Conservation (phyloP, 768 basidiomycete genomes). For the Tricholoma sp. region DNA sequence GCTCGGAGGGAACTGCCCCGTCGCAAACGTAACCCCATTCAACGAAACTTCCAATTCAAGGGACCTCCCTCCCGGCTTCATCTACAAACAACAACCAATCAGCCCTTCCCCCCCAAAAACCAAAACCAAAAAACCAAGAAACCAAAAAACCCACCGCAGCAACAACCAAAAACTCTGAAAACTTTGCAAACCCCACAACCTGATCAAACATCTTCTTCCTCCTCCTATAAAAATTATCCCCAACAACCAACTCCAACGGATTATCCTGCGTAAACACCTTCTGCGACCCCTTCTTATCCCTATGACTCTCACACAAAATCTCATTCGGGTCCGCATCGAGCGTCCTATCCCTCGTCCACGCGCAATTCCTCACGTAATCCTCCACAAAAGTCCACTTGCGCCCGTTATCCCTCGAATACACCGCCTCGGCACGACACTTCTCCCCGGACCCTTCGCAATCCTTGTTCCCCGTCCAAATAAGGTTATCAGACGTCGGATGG, state of each 20-base stretch:
- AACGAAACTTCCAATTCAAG: slow-evolving; percentile 89
- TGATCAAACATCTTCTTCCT: slow-evolving; percentile 77
- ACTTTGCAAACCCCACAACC: slow-evolving; percentile 94
- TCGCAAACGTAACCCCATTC: slow-evolving; percentile 81
- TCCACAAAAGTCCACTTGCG: slow-evolving; percentile 73
- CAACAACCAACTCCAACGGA: slow-evolving; percentile 75
- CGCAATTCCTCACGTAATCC: slow-evolving; percentile 84
- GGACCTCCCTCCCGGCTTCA: slow-evolving; percentile 46
- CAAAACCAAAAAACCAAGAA: not conserved
- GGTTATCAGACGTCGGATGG: slow-evolving; percentile 77
- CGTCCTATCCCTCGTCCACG: slow-evolving; percentile 81
- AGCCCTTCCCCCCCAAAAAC: not conserved
- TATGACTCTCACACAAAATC: slow-evolving; percentile 90
- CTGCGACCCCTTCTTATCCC: slow-evolving; percentile 79
- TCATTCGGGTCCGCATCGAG: slow-evolving; percentile 78
- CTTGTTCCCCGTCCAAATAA: slow-evolving; percentile 85
- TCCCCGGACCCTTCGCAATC: slow-evolving; percentile 46
- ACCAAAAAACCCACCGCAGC: slow-evolving; percentile 79
- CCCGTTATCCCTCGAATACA: slow-evolving; percentile 75
- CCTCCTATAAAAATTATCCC: slow-evolving; percentile 63
- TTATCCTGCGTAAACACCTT: slow-evolving; percentile 48
- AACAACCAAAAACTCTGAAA: slow-evolving; percentile 93
- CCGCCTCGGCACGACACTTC: slow-evolving; percentile 71
- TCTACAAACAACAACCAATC: slow-evolving; percentile 30
- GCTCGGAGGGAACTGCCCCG: slow-evolving; percentile 86